Conservation (phyloP, 2,329 filamentous ascomycete species). For the Ascochyta fabae region DNA sequence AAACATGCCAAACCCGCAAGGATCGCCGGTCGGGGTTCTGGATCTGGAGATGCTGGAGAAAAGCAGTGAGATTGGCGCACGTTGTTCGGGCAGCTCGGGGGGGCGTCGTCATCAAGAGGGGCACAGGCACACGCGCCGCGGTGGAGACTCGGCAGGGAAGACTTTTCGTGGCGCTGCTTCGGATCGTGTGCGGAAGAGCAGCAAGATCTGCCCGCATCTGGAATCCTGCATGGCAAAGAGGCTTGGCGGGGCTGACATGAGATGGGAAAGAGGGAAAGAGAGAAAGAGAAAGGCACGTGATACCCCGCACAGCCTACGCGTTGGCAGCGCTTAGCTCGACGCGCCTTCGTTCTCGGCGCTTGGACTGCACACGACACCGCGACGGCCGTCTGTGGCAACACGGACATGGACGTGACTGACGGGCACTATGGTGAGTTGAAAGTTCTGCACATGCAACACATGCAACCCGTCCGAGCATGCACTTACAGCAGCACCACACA, state of each 20-base stretch:
- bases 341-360: constrained; percentile 9
- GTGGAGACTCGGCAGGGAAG: constrained; percentile 16
- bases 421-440: constrained; percentile 37
- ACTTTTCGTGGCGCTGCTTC: constrained; percentile 18
- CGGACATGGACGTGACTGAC: constrained; percentile 33
- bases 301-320: constrained; percentile 12
- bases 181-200: constrained; percentile 17
- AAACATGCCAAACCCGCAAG: constrained; percentile 7
- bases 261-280: background rate
- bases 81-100: constrained; percentile 2
- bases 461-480: background rate
- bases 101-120: constrained; percentile 19
- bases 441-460: background rate
- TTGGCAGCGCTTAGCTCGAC: constrained; percentile 6
- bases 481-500: constrained; percentile 22
- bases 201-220: constrained; percentile 20
- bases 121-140: background rate
- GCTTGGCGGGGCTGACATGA: constrained; percentile 4
- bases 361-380: constrained; percentile 27
- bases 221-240: background rate
- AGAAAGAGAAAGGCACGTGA: constrained; percentile 1
- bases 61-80: constrained; percentile 6
- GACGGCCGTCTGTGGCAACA: constrained; percentile 25
- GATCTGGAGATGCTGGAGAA: constrained; percentile 21
- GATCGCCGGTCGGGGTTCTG: constrained; percentile 17